Conservation (phyloP, 2,329 filamentous ascomycete genomes). For the Mariannaea sp. region DNA sequence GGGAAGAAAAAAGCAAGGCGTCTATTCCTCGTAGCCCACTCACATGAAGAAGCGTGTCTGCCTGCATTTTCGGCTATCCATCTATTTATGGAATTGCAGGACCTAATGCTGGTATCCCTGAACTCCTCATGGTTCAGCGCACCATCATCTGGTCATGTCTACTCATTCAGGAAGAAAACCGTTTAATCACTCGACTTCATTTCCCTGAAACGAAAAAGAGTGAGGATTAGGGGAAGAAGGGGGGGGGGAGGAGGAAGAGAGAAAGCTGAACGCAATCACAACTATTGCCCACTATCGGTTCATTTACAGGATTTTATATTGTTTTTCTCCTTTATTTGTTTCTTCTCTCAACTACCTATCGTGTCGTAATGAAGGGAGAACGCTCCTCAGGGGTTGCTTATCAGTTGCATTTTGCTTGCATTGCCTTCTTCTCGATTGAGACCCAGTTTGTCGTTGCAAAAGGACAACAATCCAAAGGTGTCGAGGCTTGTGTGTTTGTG, state of each 20-base stretch:
- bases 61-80: too few species aligned
- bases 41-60: too few species aligned
- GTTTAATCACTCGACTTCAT: not conserved
- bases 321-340: not conserved
- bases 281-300: too few species aligned
- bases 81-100: too few species aligned
- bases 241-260: too few species aligned
- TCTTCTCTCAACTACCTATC: not conserved
- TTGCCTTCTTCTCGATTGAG: too few species aligned
- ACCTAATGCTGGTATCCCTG: too few species aligned
- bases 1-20: too few species aligned
- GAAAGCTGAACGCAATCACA: too few species aligned
- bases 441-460: not conserved
- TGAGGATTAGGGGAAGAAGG: not conserved
- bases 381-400: not conserved
- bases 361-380: conserved; percentile 2
- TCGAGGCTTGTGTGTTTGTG: conserved; percentile 27
- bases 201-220: not conserved
- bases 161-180: not conserved
- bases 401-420: too few species aligned
- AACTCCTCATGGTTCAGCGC: not conserved
- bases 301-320: too few species aligned
- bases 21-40: too few species aligned
- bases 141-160: conserved; percentile 4
- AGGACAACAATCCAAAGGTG: conserved; percentile 26